These are phyloP conservation scores for Agaricus blazei DNA, from an alignment of 768 basidiomycete genomes.

Conservation along the genomic window DNA sequence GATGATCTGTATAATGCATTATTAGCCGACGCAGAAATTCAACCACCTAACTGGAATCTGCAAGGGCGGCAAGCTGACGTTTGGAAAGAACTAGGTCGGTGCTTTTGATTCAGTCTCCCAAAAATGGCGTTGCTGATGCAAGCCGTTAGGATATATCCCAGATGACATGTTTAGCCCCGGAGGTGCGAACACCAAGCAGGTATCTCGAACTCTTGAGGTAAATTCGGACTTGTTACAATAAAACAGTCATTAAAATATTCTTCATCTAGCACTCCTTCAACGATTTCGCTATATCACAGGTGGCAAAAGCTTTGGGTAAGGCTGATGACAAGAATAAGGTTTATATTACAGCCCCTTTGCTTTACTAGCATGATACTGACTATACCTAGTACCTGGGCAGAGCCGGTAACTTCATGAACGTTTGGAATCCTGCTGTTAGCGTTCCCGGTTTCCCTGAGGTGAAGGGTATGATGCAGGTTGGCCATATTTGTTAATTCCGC, in stretches of 20 bases:
- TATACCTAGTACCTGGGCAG: conserved; percentile 42
- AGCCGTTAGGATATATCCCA: conserved; percentile 31
- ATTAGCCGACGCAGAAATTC: conserved; percentile 51
- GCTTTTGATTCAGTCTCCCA: neutral
- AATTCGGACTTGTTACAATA: neutral
- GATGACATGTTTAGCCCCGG: conserved; percentile 37
- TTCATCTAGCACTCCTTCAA: conserved; percentile 50
- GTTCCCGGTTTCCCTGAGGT: conserved; percentile 44
- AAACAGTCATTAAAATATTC: neutral
- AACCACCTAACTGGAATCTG: conserved; percentile 58
- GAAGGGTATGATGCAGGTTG: conserved; percentile 58
- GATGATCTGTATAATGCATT: conserved; percentile 51
- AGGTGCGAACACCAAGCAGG: conserved; percentile 58
- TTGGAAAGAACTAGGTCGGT: conserved; percentile 48
- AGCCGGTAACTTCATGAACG: conserved; percentile 51
- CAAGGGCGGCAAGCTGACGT: conserved; percentile 53
- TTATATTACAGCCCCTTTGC: neutral
- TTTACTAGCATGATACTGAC: neutral
- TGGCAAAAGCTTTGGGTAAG: conserved; percentile 49
- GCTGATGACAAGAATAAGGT: conserved; percentile 48
- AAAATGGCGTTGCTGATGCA: neutral
- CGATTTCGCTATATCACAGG: conserved; percentile 63
- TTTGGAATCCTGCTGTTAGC: conserved; percentile 53
- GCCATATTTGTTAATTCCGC: neutral
- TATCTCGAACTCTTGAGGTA: conserved; percentile 58